Evolutionary conservation across 768 basidiomycete species (phyloP), one percentile per base, ranked within the genome.

Genomic region (Suillus cothurnatus): DNA sequence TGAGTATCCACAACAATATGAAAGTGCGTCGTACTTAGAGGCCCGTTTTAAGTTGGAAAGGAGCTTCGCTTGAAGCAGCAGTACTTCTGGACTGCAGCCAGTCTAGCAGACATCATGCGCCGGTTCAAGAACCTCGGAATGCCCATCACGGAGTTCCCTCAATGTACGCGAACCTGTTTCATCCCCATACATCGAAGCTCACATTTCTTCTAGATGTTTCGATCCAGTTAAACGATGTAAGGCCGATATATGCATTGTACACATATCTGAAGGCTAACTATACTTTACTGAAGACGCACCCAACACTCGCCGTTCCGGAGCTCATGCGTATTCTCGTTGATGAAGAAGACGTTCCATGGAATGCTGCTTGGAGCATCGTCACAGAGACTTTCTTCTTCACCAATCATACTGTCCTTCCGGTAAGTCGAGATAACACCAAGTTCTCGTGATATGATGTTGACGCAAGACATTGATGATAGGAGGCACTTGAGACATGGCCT

Each of bases 381-480:
- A 93, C 88, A 61, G 90, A 90, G 73, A 94, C 93, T 3, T 96
- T 97, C 81, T 95, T 93, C 78, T 99, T 95, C 81, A 98, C 95
- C 12, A 97, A 97, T 76, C 95, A 95, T 77, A 95, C 93, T 9
- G 95, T 99, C 36, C 82, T 97, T 36, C 93, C 94, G 28, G 94
- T 91, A 47, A 71, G 87, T 84, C 70, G 57, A 58, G 19, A 45
- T 55, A 17, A 23, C 17, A 5, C 3, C 45, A 34, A 21, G 2
- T 45, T 28, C 45, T 67, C 12, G n/a, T 26, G 45, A n/a, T 11
- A 39, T n/a, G 15, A 2, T 34, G 21, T 2, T 41, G 39, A 47
- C 68, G 31, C 56, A 31, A 39, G 47, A 45, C 14, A 47, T 26
- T 36, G 38, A 34, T 39, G 50, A 67, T 62, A 91, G 90, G 91